Evolutionary conservation across 2,329 filamentous ascomycete species (phyloP), one percentile per base, ranked within the genome.

Genomic region (Aspergillus transmontanensis): DNA sequence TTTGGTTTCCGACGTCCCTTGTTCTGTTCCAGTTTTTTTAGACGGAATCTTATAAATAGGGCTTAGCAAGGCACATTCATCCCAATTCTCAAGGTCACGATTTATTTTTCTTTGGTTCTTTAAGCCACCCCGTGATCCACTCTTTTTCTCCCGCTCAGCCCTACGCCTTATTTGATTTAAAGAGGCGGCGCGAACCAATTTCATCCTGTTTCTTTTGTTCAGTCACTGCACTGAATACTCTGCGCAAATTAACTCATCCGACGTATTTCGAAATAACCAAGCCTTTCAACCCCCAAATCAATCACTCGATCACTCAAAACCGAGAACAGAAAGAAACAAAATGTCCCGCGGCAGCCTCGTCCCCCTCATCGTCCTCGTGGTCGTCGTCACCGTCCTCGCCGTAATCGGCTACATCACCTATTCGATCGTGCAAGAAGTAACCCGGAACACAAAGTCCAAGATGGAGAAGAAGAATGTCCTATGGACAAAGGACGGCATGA

Each of bases 401-500:
- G 84, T 80, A 69, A 74, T 89, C 64, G 86, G 84, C 26, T 87
- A 85, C 66, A 81, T 86, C 67, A 74, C 84, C 66, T 89, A 87
- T 76, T 77, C 81, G 55, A 87, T 87, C 79, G 81, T 83, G 32
- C 84, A 85, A 71, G 83, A 87, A 65, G 83, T 90, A 57, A 82
- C 84, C 64, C 80, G 85, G 65, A 82, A 83, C 66, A 87, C 86
- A 50, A 81, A 81, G 51, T 81, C 84, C 71, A 86, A 86, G 68
- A 85, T 89, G 84, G 86, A 89, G 77, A 86, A 86, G 80, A 87
- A 87, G 75, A 83, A 89, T 67, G 82, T 90, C 43, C 76, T 81
- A 12, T 84, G 89, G 71, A 83, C 83, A 2, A 86, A 84, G 71
- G 86, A 88, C 51, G 87, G 87, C 26, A 82, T 87, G 67, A 85